Evolutionary conservation across 23 red algal species (phyloP).

Genomic region (Pyropia yezoensis): DNA sequence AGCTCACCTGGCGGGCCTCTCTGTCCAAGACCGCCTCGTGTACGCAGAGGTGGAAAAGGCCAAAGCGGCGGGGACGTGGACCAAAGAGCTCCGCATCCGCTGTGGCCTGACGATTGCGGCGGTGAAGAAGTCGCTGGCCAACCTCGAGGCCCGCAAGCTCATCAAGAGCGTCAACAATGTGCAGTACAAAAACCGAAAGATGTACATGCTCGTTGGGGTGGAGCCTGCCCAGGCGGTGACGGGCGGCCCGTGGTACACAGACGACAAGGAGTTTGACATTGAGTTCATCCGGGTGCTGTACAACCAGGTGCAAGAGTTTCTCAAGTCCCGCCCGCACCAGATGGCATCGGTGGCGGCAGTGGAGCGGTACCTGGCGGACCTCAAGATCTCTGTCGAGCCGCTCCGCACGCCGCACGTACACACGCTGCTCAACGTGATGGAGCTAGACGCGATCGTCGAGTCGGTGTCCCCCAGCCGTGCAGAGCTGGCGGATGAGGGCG

Average conservation of each 20-base stretch:
- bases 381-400: not conserved
- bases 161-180: constrained; percentile 22
- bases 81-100: constrained; percentile 2
- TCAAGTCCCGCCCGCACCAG: not conserved
- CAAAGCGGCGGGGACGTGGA: constrained; percentile 1
- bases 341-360: not conserved
- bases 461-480: not conserved
- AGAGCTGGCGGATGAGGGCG: not conserved
- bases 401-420: not conserved
- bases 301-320: not conserved
- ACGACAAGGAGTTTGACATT: constrained; percentile 14
- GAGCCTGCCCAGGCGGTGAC: constrained; percentile 18
- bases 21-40: constrained; percentile 1
- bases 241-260: constrained; percentile 17
- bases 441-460: not conserved
- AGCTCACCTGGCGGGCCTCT: not conserved
- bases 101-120: constrained; percentile 1
- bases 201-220: constrained; percentile 28
- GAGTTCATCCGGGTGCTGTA: constrained; percentile 21
- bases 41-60: constrained; percentile 7
- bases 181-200: constrained; percentile 17
- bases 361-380: constrained; percentile 3
- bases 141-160: constrained; percentile 21
- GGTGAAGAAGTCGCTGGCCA: constrained; percentile 8
- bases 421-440: constrained; percentile 2